These are phyloP conservation scores for Leccinum arenicola DNA, from an alignment of 768 basidiomycete species.

Conservation along the genomic window DNA sequence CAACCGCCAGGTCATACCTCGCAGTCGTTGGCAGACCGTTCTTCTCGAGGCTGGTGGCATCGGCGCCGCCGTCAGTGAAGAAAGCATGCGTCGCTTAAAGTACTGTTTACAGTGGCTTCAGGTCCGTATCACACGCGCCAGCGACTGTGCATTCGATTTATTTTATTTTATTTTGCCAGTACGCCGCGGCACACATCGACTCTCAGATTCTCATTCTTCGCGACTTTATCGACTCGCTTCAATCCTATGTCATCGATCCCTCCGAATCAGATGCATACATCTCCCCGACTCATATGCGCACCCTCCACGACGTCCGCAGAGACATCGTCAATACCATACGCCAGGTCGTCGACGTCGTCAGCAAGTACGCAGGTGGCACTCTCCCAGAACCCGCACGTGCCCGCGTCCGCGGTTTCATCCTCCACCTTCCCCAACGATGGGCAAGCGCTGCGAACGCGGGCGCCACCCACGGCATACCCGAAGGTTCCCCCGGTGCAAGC, in stretches of 20 bases:
- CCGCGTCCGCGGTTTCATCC: slow-evolving; percentile 72
- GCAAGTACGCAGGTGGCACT: slow-evolving; percentile 80
- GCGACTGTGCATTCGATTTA: not conserved
- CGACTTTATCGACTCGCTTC: slow-evolving; percentile 75
- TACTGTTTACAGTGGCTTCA: slow-evolving; percentile 89
- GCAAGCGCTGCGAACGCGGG: slow-evolving; percentile 41
- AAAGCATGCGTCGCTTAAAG: slow-evolving; percentile 81
- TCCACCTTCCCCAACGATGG: slow-evolving; percentile 82
- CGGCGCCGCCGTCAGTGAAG: slow-evolving; percentile 85
- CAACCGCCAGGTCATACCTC: slow-evolving; percentile 55
- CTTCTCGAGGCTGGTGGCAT: slow-evolving; percentile 85
- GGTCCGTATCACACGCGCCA: slow-evolving; percentile 40
- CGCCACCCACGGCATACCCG: slow-evolving; percentile 19
- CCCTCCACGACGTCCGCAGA: slow-evolving; percentile 68
- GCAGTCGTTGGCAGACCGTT: slow-evolving; percentile 85
- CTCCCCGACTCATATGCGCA: slow-evolving; percentile 55
- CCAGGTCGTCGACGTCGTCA: slow-evolving; percentile 85
- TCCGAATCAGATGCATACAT: slow-evolving; percentile 30
- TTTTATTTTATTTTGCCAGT: slow-evolving; percentile 41
- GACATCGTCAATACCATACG: slow-evolving; percentile 89
- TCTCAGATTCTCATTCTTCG: slow-evolving; percentile 82
- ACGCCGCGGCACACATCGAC: slow-evolving; percentile 84
- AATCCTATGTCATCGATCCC: slow-evolving; percentile 32
- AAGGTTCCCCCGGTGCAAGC: slow-evolving; percentile 32
- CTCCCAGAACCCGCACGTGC: slow-evolving; percentile 80